phyloP scores from a whole-genome alignment of 169 alveolate genomes.

The Perkinsus olseni region DNA sequence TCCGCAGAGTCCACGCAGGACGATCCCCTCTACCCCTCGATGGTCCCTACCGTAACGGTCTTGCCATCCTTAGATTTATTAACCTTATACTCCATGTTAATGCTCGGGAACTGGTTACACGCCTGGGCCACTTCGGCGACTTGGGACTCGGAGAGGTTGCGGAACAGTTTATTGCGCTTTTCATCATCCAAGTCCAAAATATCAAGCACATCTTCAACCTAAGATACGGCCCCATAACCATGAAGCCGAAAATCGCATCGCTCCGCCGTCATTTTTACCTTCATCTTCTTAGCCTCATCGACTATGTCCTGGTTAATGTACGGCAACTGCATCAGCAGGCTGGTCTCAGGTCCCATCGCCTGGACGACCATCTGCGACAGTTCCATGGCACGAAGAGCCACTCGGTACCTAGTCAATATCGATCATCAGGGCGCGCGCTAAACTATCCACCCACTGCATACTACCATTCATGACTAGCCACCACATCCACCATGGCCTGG shows the following conservation, averaged over 20 bases:
- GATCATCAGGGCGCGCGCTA: not conserved
- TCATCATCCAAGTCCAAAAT: conserved; percentile 91
- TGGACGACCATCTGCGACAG: conserved; percentile 91
- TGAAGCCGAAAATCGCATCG: not conserved
- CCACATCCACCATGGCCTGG: conserved; percentile 96
- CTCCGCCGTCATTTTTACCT: not conserved
- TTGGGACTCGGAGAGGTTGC: conserved; percentile 56
- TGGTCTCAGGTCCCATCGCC: conserved; percentile 78
- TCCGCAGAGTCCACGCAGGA: too few relatives aligned
- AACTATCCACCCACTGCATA: conserved; percentile 40
- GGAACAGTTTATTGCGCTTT: conserved; percentile 69
- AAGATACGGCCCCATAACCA: not conserved
- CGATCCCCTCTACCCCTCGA: conserved; percentile 10
- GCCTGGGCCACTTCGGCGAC: conserved; percentile 66
- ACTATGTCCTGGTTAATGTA: conserved; percentile 62
- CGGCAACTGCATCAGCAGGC: conserved; percentile 86
- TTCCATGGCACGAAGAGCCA: conserved; percentile 89
- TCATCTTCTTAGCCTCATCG: conserved; percentile 56
- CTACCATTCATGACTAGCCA: conserved; percentile 87
- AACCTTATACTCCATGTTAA: conserved; percentile 50
- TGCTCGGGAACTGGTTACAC: conserved; percentile 76
- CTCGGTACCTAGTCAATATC: not conserved
- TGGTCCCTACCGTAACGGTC: conserved; percentile 29
- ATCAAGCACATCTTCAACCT: conserved; percentile 82
- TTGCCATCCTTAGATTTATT: conserved; percentile 23